Percentiles rank a stretch among this genome's conserved stretches.
These are phyloP conservation scores for Microsporum canis DNA, from an alignment of 2,329 filamentous ascomycete species.

Conservation along the genomic window DNA sequence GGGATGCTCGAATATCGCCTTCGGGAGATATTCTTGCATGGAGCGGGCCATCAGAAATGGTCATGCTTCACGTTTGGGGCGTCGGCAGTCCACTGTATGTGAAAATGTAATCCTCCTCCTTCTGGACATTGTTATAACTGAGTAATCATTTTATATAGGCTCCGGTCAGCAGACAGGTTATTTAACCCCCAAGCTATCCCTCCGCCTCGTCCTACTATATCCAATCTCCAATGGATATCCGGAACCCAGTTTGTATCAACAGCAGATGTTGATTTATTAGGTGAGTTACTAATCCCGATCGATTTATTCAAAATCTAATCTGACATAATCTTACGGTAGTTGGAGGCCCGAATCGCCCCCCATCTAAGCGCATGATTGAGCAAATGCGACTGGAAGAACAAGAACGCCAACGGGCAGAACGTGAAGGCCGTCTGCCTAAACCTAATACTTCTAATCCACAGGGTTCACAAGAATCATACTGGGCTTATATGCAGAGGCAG, in stretches of 20 bases:
- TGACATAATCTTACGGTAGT: conserved; percentile 35
- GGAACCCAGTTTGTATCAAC: conserved; percentile 86
- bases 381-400: conserved; percentile 66
- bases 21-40: conserved; percentile 78
- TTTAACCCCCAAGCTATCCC: conserved; percentile 64
- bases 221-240: conserved; percentile 90
- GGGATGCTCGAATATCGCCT: conserved; percentile 57
- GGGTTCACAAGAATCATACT: conserved; percentile 49
- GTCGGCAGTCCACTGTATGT: conserved; percentile 53
- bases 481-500: conserved; percentile 73
- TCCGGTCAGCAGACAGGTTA: conserved; percentile 55
- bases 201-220: conserved; percentile 81
- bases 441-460: not conserved
- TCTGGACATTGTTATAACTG: not conserved
- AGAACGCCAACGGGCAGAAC: conserved; percentile 33
- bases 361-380: conserved; percentile 76
- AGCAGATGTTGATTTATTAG: conserved; percentile 76
- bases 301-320: not conserved
- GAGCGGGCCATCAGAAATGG: conserved; percentile 77
- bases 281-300: conserved; percentile 24
- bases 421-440: conserved; percentile 12
- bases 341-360: conserved; percentile 74
- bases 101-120: not conserved
- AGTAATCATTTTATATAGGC: conserved; percentile 22
- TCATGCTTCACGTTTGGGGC: conserved; percentile 75